Conservation (phyloP, 2,329 filamentous ascomycete species). For the Clonostachys rhizophaga region DNA sequence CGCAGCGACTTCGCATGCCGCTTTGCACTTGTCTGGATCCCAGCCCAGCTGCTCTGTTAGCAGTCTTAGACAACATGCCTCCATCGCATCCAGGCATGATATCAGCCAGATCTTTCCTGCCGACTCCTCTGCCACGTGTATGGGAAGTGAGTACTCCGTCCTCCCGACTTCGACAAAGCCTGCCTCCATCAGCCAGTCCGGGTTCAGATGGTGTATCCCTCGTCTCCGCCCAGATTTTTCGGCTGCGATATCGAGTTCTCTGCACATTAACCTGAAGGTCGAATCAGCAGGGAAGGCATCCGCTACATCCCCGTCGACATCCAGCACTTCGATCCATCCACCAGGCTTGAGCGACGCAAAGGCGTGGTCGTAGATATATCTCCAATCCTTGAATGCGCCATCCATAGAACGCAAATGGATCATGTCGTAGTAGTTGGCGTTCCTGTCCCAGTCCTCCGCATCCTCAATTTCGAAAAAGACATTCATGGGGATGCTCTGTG, state of each 20-base stretch:
- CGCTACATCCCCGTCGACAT: conserved; percentile 43
- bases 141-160: conserved; percentile 41
- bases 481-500: conserved; percentile 51
- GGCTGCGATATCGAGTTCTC: conserved; percentile 37
- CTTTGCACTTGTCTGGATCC: conserved; percentile 41
- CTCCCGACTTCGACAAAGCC: conserved; percentile 47
- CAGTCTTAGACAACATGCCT: conserved; percentile 41
- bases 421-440: conserved; percentile 46
- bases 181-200: conserved; percentile 34
- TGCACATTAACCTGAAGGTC: conserved; percentile 31
- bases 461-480: conserved; percentile 57
- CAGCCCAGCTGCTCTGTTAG: conserved; percentile 49
- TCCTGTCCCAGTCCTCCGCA: conserved; percentile 55
- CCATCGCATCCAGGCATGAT: conserved; percentile 42
- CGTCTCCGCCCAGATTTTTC: conserved; percentile 36
- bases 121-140: conserved; percentile 35
- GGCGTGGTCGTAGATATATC: conserved; percentile 45
- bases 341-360: conserved; percentile 50
- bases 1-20: conserved; percentile 38
- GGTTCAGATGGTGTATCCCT: conserved; percentile 39
- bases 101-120: conserved; percentile 51
- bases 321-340: conserved; percentile 52
- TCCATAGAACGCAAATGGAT: conserved; percentile 52
- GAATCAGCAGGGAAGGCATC: conserved; percentile 36
- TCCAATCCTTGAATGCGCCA: conserved; percentile 53